Evolutionary conservation across 2,329 filamentous ascomycete genomes (phyloP).

Genomic region (Ophiocordyceps australis): DNA sequence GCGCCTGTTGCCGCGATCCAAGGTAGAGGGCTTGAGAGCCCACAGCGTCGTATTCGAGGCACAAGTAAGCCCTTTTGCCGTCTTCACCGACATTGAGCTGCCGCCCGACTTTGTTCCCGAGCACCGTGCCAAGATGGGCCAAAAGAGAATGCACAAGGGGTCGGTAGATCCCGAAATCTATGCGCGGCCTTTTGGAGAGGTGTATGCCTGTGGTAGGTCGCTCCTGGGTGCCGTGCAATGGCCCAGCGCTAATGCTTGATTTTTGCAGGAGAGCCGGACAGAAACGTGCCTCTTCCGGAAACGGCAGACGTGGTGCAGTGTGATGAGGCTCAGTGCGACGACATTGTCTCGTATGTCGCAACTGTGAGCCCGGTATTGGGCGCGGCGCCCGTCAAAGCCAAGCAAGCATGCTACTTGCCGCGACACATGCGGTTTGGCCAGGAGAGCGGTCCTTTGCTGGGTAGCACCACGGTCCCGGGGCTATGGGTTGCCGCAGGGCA

Average conservation of each 20-base stretch:
- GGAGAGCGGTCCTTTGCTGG: slow-evolving; percentile 55
- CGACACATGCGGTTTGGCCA: slow-evolving; percentile 47
- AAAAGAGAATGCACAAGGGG: slow-evolving; percentile 35
- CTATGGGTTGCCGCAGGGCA: slow-evolving; percentile 76
- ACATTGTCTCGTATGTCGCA: slow-evolving; percentile 63
- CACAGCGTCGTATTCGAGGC: slow-evolving; percentile 49
- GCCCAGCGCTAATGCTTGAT: neutral
- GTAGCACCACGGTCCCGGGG: slow-evolving; percentile 53
- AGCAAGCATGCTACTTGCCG: slow-evolving; percentile 88
- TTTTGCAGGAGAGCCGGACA: slow-evolving; percentile 53
- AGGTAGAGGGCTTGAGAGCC: slow-evolving; percentile 39
- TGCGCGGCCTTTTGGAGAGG: slow-evolving; percentile 69
- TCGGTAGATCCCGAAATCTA: slow-evolving; percentile 84
- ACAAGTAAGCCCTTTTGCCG: slow-evolving; percentile 51
- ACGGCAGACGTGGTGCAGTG: slow-evolving; percentile 59
- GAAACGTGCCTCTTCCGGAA: slow-evolving; percentile 52
- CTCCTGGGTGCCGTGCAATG: neutral
- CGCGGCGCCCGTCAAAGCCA: slow-evolving; percentile 48
- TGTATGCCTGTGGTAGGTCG: slow-evolving; percentile 69
- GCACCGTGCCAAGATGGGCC: slow-evolving; percentile 25
- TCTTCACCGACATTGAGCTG: slow-evolving; percentile 75
- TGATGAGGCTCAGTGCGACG: slow-evolving; percentile 63
- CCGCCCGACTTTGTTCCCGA: slow-evolving; percentile 42
- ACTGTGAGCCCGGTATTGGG: slow-evolving; percentile 48
- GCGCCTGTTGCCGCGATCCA: slow-evolving; percentile 34